Conservation (phyloP, 805 yeast genomes). For the Kluyveromyces lactis region DNA sequence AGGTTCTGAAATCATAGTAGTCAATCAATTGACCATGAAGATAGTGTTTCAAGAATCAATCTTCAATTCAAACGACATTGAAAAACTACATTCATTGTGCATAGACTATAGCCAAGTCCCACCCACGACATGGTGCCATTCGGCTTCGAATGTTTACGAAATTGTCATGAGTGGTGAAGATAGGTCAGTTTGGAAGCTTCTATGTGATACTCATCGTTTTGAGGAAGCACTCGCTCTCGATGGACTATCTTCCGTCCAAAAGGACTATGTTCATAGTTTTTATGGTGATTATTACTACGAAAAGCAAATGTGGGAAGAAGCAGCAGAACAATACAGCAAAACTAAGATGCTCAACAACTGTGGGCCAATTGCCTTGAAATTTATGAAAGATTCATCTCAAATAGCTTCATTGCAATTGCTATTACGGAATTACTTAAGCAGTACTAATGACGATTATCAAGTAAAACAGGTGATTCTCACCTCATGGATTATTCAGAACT, state of each 20-base stretch:
- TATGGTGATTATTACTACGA: slow-evolving; percentile 46
- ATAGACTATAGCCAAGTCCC: slow-evolving; percentile 37
- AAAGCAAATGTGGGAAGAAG: slow-evolving; percentile 26
- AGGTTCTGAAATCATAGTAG: slow-evolving; percentile 34
- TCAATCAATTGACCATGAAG: slow-evolving; percentile 45
- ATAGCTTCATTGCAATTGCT: slow-evolving; percentile 40
- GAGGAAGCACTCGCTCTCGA: slow-evolving; percentile 54
- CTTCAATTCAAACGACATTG: slow-evolving; percentile 26
- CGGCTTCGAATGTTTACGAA: slow-evolving; percentile 57
- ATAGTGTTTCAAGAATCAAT: slow-evolving; percentile 37
- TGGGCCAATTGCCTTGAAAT: slow-evolving; percentile 49
- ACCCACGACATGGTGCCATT: slow-evolving; percentile 66
- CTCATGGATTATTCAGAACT: slow-evolving; percentile 32
- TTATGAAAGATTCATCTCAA: slow-evolving; percentile 35
- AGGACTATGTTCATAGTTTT: slow-evolving; percentile 41
- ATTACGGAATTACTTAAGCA: slow-evolving; percentile 34
- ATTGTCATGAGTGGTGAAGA: slow-evolving; percentile 62
- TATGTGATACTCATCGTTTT: slow-evolving; percentile 44
- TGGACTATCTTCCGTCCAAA: slow-evolving; percentile 29
- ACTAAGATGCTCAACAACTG: slow-evolving; percentile 55
- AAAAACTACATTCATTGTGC: slow-evolving; percentile 37
- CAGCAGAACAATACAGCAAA: slow-evolving; percentile 52
- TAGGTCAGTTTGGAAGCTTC: slow-evolving; percentile 62
- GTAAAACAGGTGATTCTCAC: slow-evolving; percentile 27
- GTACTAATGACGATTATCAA: slow-evolving; percentile 12